A percentile compares a stretch with the other conserved stretches of the same genome.
Conservation (phyloP, 2,329 filamentous ascomycete genomes). For the Trichoderma sp. region DNA sequence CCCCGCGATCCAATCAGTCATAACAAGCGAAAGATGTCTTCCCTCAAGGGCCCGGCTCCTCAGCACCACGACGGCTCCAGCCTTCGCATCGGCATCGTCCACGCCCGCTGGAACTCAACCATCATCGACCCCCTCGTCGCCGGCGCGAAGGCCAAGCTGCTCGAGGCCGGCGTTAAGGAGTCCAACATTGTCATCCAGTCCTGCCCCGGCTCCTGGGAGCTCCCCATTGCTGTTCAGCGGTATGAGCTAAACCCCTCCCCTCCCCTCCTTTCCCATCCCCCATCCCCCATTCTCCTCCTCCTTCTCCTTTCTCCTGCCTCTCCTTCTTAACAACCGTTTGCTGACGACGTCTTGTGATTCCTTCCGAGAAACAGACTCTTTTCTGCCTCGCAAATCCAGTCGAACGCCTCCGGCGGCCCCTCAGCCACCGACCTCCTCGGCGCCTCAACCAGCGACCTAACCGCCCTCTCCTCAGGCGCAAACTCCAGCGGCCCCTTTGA, state of each 20-base stretch:
- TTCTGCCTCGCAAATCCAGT: slow-evolving; percentile 83
- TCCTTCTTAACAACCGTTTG: too few relatives aligned
- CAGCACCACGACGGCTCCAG: slow-evolving; percentile 66
- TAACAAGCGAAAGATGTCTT: slow-evolving; percentile 31
- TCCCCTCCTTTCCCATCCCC: slow-evolving; percentile 26
- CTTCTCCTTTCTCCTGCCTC: neutral
- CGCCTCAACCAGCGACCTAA: slow-evolving; percentile 68
- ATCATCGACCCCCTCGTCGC: slow-evolving; percentile 85
- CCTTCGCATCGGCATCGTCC: slow-evolving; percentile 90
- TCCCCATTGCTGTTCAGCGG: slow-evolving; percentile 88
- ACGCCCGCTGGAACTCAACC: slow-evolving; percentile 89
- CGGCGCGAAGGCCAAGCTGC: slow-evolving; percentile 77
- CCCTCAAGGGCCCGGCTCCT: slow-evolving; percentile 59
- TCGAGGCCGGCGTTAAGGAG: slow-evolving; percentile 77
- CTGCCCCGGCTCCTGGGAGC: slow-evolving; percentile 92
- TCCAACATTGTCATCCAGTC: slow-evolving; percentile 87
- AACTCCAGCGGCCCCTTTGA: slow-evolving; percentile 71
- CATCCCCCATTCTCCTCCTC: slow-evolving; percentile 1
- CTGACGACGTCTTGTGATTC: too few relatives aligned
- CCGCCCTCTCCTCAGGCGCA: slow-evolving; percentile 45
- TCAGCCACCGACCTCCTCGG: slow-evolving; percentile 77
- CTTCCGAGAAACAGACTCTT: slow-evolving; percentile 62
- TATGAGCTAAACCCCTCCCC: slow-evolving; percentile 45
- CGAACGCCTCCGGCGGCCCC: slow-evolving; percentile 62
- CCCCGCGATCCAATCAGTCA: neutral